Base-by-base conservation (phyloP, 2,329 filamentous ascomycete species). In the Verticillium dahliae region DNA sequence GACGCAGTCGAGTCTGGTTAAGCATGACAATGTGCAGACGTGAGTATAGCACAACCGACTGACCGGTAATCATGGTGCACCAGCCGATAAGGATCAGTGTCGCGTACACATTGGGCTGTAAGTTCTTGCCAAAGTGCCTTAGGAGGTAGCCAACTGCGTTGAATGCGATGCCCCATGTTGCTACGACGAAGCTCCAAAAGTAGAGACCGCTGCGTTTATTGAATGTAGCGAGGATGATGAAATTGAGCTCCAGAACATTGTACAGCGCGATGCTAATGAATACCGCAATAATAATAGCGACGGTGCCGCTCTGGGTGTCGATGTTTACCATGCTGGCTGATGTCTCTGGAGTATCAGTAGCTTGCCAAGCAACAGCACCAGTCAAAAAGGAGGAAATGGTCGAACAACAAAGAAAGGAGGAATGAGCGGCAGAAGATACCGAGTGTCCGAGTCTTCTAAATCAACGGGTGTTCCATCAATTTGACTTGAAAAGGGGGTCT, bases 31-130 rank as follows among this genome's bases (percentile, higher is more conserved):
- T 75, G 68, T 87, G 84, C 0, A 88, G 76, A 10, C 85, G 79
- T 1, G 84, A 87, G 74, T 84, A 88, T 1, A 88, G 73, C 3
- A 88, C 85, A 11, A 87, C 66, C 0, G 81, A 81, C 68, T 87
- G 84, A 0, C 85, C 85, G 2, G 84, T 85, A 0, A 88, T 80
- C 83, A 88, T 86, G 3, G 65, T 64, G 7, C 70, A 61, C 72
- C 72, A 74, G 27, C 82, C 82, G 57, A 80, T 72, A 4, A 80
- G 62, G 6, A 76, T 76, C 7, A 75, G 70, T 1, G 72, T 71
- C 2, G 73, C 55, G 45, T 72, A 73, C 2, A 70, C 67, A 55
- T 67, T 69, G 3, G 66, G 60, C 0, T 63, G 58, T 0, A 69
- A 69, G 58, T 76, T 76, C 34, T 78, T 72, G 39, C 74, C 72